Base-by-base conservation (phyloP, 805 yeast species). In the Teunomyces tritomae region DNA sequence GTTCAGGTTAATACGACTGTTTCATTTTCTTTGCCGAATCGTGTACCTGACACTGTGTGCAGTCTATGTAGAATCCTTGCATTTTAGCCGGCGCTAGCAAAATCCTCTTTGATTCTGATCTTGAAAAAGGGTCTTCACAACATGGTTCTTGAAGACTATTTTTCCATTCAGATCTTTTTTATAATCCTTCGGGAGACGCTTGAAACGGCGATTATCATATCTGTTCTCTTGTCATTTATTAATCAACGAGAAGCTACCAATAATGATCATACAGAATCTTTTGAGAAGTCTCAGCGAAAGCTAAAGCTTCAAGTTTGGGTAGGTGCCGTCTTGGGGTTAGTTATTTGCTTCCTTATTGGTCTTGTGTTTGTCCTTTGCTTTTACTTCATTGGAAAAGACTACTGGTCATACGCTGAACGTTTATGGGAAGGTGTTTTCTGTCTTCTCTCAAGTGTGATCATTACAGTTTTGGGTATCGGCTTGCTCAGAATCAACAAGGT, bases 371-470 rank as follows among this genome's bases (percentile, higher is more conserved):
- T 90, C 28, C 67, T 76, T 8, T 72, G 83, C 4, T 90, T 90
- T 64, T 89, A 89, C 58, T 61, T 83, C 39, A 68, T 91, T 28
- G 96, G 96, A 11, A 81, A 84, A 24, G 95, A 90, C 67, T 69
- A 88, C 46, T 90, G 97, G 97, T 80, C 91, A 7, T 70, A 82
- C 50, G 85, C 96, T 35, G 97, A 90, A 63, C 82, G 94, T 57
- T 74, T 88, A 45, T 90, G 96, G 87, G 97, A 90, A 62, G 96
- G 96, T 6, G 67, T 83, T 0, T 82, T 90, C 60, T 85, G 92
- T 56, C 74, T 91, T 10, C 63, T 89, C 28, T 89, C 96, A 3
- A 80, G 94, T 14, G 58, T 85, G 1, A 81, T 90, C 49, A 90
- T 90, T 50, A 87, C 96, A 0, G 68, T 84, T 6, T 89, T 90